Conservation (phyloP, 768 basidiomycete species). For the Leccinellum luteum region DNA sequence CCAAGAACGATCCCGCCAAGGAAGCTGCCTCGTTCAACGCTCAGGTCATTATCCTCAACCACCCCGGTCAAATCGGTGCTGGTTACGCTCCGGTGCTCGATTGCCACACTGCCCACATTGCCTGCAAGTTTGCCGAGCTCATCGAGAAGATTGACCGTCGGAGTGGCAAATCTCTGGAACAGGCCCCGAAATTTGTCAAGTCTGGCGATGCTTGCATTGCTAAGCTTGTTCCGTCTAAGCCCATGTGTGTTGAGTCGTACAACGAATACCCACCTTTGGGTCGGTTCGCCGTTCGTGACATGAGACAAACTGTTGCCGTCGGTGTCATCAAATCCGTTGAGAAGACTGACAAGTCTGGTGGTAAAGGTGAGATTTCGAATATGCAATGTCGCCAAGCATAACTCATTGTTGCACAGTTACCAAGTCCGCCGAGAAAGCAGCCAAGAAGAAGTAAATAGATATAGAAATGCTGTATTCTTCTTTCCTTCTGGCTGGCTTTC, state of each 20-base stretch:
- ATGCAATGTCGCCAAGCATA: slow-evolving; percentile 1
- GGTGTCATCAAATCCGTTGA: slow-evolving; percentile 99
- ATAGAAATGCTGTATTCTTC: slow-evolving; percentile 70
- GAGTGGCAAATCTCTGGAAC: slow-evolving; percentile 90
- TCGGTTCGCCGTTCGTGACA: slow-evolving; percentile 99
- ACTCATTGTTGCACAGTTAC: slow-evolving; percentile 55
- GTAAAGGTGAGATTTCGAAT: slow-evolving; percentile 62
- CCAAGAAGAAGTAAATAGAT: slow-evolving; percentile 94
- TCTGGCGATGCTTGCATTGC: slow-evolving; percentile 99
- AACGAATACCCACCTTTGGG: slow-evolving; percentile 98
- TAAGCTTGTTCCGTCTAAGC: slow-evolving; percentile 95
- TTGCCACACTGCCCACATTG: slow-evolving; percentile 99
- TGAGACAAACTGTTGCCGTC: slow-evolving; percentile 99
- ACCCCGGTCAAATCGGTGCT: slow-evolving; percentile 99
- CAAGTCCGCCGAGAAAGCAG: slow-evolving; percentile 94
- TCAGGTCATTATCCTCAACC: slow-evolving; percentile 99
- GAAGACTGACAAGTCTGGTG: slow-evolving; percentile 85
- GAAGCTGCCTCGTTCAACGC: slow-evolving; percentile 99
- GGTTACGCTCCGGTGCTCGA: slow-evolving; percentile 99
- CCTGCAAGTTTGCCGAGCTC: slow-evolving; percentile 98
- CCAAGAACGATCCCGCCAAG: slow-evolving; percentile 99
- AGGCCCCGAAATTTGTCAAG: slow-evolving; percentile 95
- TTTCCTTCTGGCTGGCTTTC: slow-evolving; percentile 40
- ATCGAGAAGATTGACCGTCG: slow-evolving; percentile 99
- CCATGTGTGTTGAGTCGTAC: slow-evolving; percentile 93